A percentile compares a stretch with the other conserved stretches of the same genome.
phyloP scores from a whole-genome alignment of 2,329 filamentous ascomycete species.

The Monosporascus ibericus region DNA sequence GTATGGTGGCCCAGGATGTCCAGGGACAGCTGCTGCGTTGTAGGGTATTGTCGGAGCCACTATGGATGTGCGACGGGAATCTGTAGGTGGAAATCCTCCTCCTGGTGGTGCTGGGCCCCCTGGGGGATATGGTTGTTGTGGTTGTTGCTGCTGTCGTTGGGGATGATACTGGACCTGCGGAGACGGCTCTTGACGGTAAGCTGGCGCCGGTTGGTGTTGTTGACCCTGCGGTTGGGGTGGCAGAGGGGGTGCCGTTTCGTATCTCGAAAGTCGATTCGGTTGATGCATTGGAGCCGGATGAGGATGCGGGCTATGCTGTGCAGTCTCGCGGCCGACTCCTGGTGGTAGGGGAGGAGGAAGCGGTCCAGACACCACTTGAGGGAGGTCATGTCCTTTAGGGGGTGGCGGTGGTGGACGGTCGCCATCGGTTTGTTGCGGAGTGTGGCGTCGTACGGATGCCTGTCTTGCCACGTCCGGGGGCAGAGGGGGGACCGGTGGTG shows the following conservation, averaged over 20 bases:
- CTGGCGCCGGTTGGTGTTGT: conserved; percentile 15
- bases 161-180: conserved; percentile 19
- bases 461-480: conserved; percentile 55
- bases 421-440: conserved; percentile 24
- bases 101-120: conserved; percentile 8
- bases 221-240: conserved; percentile 21
- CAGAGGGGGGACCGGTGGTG: conserved; percentile 61
- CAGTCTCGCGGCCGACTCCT: conserved; percentile 18
- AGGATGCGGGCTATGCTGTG: conserved; percentile 15
- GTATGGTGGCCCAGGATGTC: conserved; percentile 6
- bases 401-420: conserved; percentile 43
- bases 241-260: conserved; percentile 26
- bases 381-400: conserved; percentile 40
- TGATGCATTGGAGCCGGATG: conserved; percentile 11
- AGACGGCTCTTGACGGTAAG: conserved; percentile 16
- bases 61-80: conserved; percentile 14
- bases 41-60: conserved; percentile 12
- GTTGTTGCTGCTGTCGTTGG: conserved; percentile 17
- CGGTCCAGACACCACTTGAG: conserved; percentile 26
- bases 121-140: conserved; percentile 20
- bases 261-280: conserved; percentile 24
- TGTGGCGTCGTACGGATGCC: conserved; percentile 29
- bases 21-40: conserved; percentile 6
- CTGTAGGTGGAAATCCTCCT: neutral
- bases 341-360: conserved; percentile 31